Percentiles rank a stretch among this genome's conserved stretches.
These are phyloP conservation scores for Corymbia citriodora DNA, from an alignment of 441 rosid species.

Conservation along the genomic window DNA sequence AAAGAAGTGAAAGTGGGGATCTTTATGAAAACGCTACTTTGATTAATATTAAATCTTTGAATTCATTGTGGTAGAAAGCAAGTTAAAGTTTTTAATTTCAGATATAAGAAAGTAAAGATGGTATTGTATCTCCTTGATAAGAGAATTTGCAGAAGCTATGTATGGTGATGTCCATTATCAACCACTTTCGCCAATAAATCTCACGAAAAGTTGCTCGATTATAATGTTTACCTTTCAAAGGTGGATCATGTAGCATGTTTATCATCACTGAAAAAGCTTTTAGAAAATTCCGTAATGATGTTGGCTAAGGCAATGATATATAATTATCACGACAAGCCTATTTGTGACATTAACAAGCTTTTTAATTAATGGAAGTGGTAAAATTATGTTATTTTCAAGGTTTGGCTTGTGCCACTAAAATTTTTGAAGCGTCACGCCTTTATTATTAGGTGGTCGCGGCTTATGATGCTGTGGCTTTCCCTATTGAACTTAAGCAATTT, in stretches of 20 bases:
- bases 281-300: no score
- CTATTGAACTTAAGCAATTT: no score
- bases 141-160: neutral
- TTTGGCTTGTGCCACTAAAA: neutral
- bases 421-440: neutral
- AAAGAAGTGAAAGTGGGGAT: neutral
- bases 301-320: no score
- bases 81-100: neutral
- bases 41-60: neutral
- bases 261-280: neutral
- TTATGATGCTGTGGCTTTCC: no score
- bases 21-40: neutral
- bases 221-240: neutral
- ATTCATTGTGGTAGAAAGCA: neutral
- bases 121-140: no score
- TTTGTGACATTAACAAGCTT: neutral
- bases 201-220: neutral
- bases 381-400: neutral
- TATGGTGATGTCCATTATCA: neutral
- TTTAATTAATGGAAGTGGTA: neutral
- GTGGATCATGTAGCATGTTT: neutral
- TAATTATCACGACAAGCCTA: neutral
- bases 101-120: neutral
- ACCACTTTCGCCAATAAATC: no score
- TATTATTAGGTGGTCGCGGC: no score